Conservation (phyloP, 1,284 basidiomycete genomes). For the Melampsora larici-populina region DNA sequence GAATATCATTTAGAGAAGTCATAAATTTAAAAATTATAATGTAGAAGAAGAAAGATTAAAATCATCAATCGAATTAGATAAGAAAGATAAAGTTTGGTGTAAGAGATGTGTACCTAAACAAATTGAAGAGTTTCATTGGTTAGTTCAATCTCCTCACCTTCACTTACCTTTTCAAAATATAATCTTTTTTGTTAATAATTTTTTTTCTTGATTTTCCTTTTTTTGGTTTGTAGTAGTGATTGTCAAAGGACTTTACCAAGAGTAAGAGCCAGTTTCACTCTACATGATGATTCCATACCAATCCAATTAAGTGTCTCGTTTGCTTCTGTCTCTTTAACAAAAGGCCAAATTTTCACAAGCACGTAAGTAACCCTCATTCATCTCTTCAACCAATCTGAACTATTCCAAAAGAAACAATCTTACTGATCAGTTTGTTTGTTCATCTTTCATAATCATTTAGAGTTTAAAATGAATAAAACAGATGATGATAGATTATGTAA, state of each 20-base stretch:
- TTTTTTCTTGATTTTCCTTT: not conserved
- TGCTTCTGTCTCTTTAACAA: not conserved
- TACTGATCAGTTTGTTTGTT: not conserved
- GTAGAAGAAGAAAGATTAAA: not conserved
- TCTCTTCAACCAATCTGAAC: not conserved
- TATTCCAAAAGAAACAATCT: not conserved
- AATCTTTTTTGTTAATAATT: not conserved
- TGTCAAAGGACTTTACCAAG: not conserved
- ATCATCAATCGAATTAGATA: not conserved
- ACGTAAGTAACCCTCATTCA: not conserved
- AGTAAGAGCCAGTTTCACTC: not conserved
- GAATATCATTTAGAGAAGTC: not conserved
- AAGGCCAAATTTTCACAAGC: not conserved
- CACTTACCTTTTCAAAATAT: not conserved
- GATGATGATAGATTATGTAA: conserved; percentile 2
- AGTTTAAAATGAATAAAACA: not conserved
- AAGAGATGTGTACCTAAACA: not conserved
- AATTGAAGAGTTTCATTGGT: not conserved
- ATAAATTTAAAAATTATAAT: conserved; percentile 1
- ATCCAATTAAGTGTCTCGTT: too few relatives aligned
- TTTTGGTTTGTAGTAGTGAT: not conserved
- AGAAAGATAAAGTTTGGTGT: not conserved
- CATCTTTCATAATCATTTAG: not conserved
- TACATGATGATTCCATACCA: too few relatives aligned
- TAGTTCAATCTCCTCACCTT: not conserved